phyloP scores from a whole-genome alignment of 139 green algal genomes.

The Desmodesmus armatus region DNA sequence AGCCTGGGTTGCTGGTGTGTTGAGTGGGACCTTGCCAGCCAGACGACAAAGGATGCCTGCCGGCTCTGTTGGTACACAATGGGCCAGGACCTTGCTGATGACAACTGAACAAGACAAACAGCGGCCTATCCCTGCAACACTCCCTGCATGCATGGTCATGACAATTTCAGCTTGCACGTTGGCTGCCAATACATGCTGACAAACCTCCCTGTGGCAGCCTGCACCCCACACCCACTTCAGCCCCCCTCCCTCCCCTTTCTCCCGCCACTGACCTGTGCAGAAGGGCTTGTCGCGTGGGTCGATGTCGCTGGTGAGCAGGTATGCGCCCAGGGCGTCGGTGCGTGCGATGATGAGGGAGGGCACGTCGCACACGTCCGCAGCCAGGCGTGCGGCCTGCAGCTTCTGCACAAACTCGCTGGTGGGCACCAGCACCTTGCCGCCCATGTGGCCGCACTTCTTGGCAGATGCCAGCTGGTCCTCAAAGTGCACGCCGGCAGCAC shows the following conservation, averaged over 20 bases:
- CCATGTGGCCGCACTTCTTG: slow-evolving; percentile 87
- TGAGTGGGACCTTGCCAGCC: too few species aligned
- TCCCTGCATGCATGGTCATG: too few species aligned
- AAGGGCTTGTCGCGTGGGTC: slow-evolving; percentile 85
- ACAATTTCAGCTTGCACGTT: too few species aligned
- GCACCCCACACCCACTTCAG: too few species aligned
- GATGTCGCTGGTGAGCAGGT: slow-evolving; percentile 87
- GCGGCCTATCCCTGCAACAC: not conserved
- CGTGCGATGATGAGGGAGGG: slow-evolving; percentile 83
- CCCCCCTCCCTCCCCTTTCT: not conserved
- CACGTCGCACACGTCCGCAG: slow-evolving; percentile 79
- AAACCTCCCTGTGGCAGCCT: too few species aligned
- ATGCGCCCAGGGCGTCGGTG: slow-evolving; percentile 69
- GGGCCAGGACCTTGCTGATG: too few species aligned
- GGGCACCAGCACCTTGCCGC: slow-evolving; percentile 85
- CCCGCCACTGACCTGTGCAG: slow-evolving; percentile 68
- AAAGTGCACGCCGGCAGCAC: slow-evolving; percentile 86
- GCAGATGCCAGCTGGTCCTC: slow-evolving; percentile 75
- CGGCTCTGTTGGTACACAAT: too few species aligned
- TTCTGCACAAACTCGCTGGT: slow-evolving; percentile 80
- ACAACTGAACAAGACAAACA: not conserved
- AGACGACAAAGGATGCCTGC: too few species aligned
- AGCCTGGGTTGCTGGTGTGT: not conserved
- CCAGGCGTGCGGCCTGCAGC: slow-evolving; percentile 82
- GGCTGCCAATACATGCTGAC: too few species aligned